Base-by-base conservation (phyloP, 192 early-diverging fungal genomes). In the Diversispora eburnea region DNA sequence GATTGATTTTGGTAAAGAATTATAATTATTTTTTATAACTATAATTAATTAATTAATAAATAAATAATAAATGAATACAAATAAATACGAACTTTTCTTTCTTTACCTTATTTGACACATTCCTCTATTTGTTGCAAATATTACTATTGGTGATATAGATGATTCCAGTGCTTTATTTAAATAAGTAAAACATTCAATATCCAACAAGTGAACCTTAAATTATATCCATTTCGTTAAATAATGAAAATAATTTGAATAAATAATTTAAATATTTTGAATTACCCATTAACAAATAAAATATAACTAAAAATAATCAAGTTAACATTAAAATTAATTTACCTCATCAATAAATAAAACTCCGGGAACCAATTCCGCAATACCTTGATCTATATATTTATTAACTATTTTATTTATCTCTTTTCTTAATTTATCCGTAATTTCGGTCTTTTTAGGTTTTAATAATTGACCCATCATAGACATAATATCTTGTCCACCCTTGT, bases 141-240 rank as follows among this genome's bases (percentile, higher is more conserved):
- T 91, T 13, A 99, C 98, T 77, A 99, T 97, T 20, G 98, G 98
- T 9, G 94, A 92, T 43, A 99, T 86, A 45, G 92, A 87, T 2
- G 94, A 96, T 81, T 99, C 98, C 25, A 99, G 85, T 39, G 98
- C 98, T 49, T 96, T 93, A 85, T 98, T 99, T 68, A 99, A 85
- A 77, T 97, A 99, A 3, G 98, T 98, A 77, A 99, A 99, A 84
- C 96, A 99, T 79, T 99, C 98, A 77, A 99, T 96, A 82, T 99
- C 98, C 25, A 99, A 87, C 94, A 99, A 98, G 78, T 99, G 98
- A 15, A 98, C 96, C 89, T 91, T 78, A 33, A 33, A 33, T 33
- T 33, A 33, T 33, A 33, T 33, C 25, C 25, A 33, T 33, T 33
- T 33, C 25, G 25, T 33, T 33, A 33, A 33, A 33, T 33, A 33